Conservation (phyloP, 148 eudicot genomes). For the Arbutus unedo region DNA sequence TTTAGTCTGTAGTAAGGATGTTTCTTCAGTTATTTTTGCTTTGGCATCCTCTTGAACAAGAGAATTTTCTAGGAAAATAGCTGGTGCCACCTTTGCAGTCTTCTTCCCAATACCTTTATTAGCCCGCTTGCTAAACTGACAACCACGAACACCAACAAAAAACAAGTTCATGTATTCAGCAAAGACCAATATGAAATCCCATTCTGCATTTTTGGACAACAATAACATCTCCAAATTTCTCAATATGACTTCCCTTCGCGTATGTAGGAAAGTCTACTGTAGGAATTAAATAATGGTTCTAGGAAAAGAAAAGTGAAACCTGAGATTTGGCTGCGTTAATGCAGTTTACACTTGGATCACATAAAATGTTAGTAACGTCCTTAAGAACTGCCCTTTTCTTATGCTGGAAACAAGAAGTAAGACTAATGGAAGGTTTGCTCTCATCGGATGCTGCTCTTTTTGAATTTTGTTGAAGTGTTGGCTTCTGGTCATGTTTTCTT, state of each 20-base stretch:
- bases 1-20: constrained; percentile 30
- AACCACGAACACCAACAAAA: constrained; percentile 10
- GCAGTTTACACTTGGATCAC: constrained; percentile 35
- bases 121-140: constrained; percentile 47
- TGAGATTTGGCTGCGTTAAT: constrained; percentile 38
- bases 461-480: constrained; percentile 29
- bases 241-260: neutral
- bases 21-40: constrained; percentile 36
- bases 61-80: constrained; percentile 24
- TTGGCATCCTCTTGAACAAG: constrained; percentile 27
- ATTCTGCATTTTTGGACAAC: neutral
- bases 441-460: constrained; percentile 65
- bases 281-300: neutral
- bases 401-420: constrained; percentile 32
- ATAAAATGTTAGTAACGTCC: constrained; percentile 62
- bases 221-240: neutral
- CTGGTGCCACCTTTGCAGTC: constrained; percentile 44
- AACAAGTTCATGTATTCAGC: neutral
- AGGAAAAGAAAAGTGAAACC: neutral
- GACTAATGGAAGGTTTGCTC: constrained; percentile 28
- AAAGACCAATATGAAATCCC: constrained; percentile 1
- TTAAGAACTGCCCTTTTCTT: constrained; percentile 67
- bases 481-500: constrained; percentile 44
- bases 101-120: constrained; percentile 36
- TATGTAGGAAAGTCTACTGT: neutral